Percentiles rank a stretch among this genome's conserved stretches.
Evolutionary conservation across 163 green algal species (phyloP).

Genomic region (Picocystis sp.): DNA sequence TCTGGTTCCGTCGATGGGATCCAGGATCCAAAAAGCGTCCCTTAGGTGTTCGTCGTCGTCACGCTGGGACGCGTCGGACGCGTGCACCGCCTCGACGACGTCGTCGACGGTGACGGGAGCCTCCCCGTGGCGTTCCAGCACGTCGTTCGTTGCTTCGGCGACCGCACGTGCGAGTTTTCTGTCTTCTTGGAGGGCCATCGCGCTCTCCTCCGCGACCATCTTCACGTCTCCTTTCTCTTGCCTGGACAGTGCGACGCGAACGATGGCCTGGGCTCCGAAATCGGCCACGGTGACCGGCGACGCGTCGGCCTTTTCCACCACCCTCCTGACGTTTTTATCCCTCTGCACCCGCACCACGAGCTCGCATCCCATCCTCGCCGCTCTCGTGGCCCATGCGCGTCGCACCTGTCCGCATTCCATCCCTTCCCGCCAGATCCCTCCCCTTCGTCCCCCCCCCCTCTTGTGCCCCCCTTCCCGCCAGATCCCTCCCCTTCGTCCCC

Average conservation of each 20-base stretch:
- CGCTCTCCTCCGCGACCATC: slow-evolving; percentile 7
- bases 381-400: too few relatives aligned
- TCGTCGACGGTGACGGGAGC: not conserved
- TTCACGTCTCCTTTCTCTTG: too few relatives aligned
- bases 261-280: slow-evolving; percentile 8
- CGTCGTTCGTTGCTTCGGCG: not conserved
- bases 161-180: not conserved
- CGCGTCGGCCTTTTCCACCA: slow-evolving; percentile 8
- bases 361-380: too few relatives aligned
- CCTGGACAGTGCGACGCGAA: slow-evolving; percentile 6
- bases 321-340: too few relatives aligned
- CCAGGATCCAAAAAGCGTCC: slow-evolving; percentile 9
- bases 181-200: not conserved
- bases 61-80: not conserved
- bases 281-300: slow-evolving; percentile 10
- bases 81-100: slow-evolving; percentile 1
- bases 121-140: not conserved
- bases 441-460: too few relatives aligned
- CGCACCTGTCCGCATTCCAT: too few relatives aligned
- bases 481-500: too few relatives aligned
- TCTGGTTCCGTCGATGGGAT: slow-evolving; percentile 12
- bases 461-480: too few relatives aligned
- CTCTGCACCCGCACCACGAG: too few relatives aligned
- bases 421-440: too few relatives aligned
- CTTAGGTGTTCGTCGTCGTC: not conserved